Evolutionary conservation across 116 monocot species (phyloP), one percentile per base, ranked within the genome.

Genomic region (Papilionanthe hybrid): DNA sequence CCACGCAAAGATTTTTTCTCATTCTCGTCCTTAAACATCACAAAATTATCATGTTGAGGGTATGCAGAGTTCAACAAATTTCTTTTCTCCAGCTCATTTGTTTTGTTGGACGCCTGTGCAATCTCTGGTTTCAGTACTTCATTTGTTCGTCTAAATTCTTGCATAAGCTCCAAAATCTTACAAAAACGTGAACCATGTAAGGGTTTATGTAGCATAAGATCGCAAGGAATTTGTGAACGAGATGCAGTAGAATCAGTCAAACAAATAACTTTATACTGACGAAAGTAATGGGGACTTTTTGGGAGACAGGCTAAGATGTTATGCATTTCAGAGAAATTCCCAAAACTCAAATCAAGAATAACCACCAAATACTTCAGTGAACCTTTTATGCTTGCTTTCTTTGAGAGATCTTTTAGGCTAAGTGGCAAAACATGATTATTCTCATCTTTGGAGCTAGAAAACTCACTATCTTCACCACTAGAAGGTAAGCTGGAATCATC

Each of bases 161-260:
- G 81, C 3, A 93, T 20, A 56, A 90, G 42, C 27, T 17, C 77
- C 2, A 93, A 27, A 10, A 91, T 72, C 63, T 83, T 72, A 32
- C 77, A 72, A 5, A 95, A 25, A 12, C 91, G 90, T 58, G 95
- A 93, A 18, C 93, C 95, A 74, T 93, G 93, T 55, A 95, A 47
- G 10, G 95, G 91, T 60, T 87, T 91, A 56, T 82, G 44, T 75
- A 93, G 79, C 30, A 86, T 49, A 55, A 87, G 73, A 83, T 91
- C 89, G 81, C 82, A 91, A 5, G 23, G 68, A 12, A 75, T 72
- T 63, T 77, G 49, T 42, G 48, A 53, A 28, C 37, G 17, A n/a
- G 89, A 81, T 7, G 85, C 85, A 78, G 82, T 83, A 25, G 79
- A 60, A 78, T 91, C 83, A 22, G 75, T 78, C 76, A 95, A 67